Base-by-base conservation (phyloP, 306 rosid species). In the Lupinus albus region DNA sequence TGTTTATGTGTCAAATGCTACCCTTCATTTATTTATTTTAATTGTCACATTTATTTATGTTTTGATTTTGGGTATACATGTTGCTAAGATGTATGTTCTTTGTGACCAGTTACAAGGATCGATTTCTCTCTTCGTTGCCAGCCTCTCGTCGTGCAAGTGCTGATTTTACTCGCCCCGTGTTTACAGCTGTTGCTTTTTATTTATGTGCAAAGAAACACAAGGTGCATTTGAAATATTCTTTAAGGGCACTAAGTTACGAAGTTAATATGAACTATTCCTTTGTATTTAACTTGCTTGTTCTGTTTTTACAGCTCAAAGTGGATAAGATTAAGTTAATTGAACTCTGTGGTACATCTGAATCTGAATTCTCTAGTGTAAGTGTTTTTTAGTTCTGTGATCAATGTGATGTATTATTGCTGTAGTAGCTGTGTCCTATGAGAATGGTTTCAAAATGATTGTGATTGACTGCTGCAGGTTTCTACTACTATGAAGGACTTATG, bases 401-500 rank as follows among this genome's bases (percentile, higher is more conserved):
- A 35, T 11, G 13, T 66, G 42, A 14, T 60, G 41, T 35, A 18
- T 46, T 18, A 18, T 13, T 18, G 3, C 49, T 52, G 61, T 62
- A 35, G 13, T 12, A 45, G 32, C 12, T 35, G 18, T 53, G 55
- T 42, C n/a, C 6, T 13, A 53, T 53, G 38, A 30, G 11, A 3
- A 42, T 64, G 15, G 15, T 47, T 67, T 53, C 3, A 49, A 57
- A 13, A 47, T 11, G 52, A 55, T 28, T 33, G 14, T 49, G 61
- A 47, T 32, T 63, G 52, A 25, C 35, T 38, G 10, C 32, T 20
- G 61, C 78, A 93, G 99, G 95, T 92, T 86, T 82, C 81, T 72
- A 67, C 82, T 78, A 83, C 93, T 15, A 92, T 92, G 96, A 84
- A 82, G 70, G 98, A 92, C 57, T 81, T 93, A 72, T 90, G 97